Evolutionary conservation across 202 grass and related monocot species (phyloP), one percentile per base, ranked within the genome.

Genomic region (Zoysia matrella): DNA sequence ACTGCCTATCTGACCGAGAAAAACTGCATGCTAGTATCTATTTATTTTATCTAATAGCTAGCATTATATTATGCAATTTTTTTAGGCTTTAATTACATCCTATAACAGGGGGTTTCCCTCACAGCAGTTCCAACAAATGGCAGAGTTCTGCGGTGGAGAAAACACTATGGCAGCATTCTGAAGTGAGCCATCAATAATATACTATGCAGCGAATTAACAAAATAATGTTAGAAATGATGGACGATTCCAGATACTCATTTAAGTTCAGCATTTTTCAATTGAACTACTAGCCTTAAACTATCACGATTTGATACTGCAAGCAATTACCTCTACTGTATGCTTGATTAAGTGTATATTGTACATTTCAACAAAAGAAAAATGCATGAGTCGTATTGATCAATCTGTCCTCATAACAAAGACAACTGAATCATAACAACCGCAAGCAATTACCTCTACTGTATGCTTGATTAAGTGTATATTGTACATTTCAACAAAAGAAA

Each of bases 11-110:
- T 36, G 30, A 15, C 43, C 42, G 0, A 40, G 52, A 65, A 52
- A 63, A 55, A 36, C 5, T 69, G 22, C 10, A 64, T 15, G 1
- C 11, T 52, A 43, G 45, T 41, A 75, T 58, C 56, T 5, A 76
- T 61, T 41, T 8, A 77, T 52, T 80, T 58, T 73, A 75, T 3
- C 72, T 65, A 60, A 72, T 60, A 4, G 9, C 44, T 18, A 52
- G 67, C 73, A 55, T 3, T 60, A 22, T 80, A 64, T 75, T 72
- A 16, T 44, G 46, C 3, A 54, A 55, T 47, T 74, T 1, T 1
- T 82, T 78, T 60, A 58, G n/a, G 72, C 4, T 74, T 18, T 69
- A 66, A 78, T n/a, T 74, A 14, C 73, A 69, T 11, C 45, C 56
- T 49, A 80, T 48, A 68, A 62, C 53, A 81, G 52, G 44, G 51